Conservation (phyloP, 306 rosid genomes). For the Aeschynomene evenia region DNA sequence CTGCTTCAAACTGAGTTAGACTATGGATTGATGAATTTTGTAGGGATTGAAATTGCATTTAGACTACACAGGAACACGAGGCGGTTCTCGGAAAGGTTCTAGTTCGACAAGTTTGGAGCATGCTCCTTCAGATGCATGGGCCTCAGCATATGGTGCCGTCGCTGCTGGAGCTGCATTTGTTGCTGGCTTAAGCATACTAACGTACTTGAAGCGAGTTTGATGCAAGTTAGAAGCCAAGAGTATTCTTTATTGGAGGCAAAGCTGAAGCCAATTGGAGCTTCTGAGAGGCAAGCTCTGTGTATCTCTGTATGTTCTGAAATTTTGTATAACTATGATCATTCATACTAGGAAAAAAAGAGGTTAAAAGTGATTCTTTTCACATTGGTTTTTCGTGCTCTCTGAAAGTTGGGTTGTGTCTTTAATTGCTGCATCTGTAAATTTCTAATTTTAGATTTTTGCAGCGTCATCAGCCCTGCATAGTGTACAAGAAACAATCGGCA, state of each 20-base stretch:
- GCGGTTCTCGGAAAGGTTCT: slow-evolving; percentile 35
- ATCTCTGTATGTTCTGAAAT: slow-evolving; percentile 25
- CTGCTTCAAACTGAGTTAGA: slow-evolving; percentile 20
- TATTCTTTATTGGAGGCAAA: slow-evolving; percentile 19
- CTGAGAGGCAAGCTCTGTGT: slow-evolving; percentile 15
- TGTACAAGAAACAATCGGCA: slow-evolving; percentile 30
- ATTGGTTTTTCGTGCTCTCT: slow-evolving; percentile 15
- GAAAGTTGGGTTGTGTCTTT: slow-evolving; percentile 29
- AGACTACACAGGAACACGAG: slow-evolving; percentile 59
- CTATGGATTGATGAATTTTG: slow-evolving; percentile 25
- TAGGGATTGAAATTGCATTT: slow-evolving; percentile 94
- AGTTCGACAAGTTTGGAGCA: slow-evolving; percentile 49
- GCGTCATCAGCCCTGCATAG: slow-evolving; percentile 30
- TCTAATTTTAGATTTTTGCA: slow-evolving; percentile 32
- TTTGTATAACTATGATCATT: slow-evolving; percentile 27
- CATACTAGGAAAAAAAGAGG: slow-evolving; percentile 16
- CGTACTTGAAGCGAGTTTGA: slow-evolving; percentile 63
- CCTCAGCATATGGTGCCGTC: slow-evolving; percentile 73
- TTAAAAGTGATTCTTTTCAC: background rate
- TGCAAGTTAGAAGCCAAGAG: background rate
- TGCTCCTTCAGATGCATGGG: slow-evolving; percentile 84
- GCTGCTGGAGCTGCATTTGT: slow-evolving; percentile 98
- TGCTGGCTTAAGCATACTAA: slow-evolving; percentile 80
- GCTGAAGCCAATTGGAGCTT: slow-evolving; percentile 26
- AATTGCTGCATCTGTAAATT: slow-evolving; percentile 33